Evolutionary conservation across 2,329 filamentous ascomycete species (phyloP).

Genomic region (Dactylellina haptotyla): DNA sequence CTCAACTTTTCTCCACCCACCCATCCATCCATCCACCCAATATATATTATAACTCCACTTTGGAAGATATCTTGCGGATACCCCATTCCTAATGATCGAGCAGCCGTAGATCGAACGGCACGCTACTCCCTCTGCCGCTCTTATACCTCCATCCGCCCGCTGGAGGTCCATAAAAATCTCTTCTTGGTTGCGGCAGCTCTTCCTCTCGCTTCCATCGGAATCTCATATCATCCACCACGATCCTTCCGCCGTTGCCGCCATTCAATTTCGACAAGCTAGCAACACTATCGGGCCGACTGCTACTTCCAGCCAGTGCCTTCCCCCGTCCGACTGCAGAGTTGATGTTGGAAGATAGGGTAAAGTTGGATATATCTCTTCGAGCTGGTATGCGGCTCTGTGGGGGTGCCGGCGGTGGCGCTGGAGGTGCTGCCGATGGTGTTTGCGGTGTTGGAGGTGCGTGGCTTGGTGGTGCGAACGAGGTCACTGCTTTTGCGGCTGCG

Average conservation of each 20-base stretch:
- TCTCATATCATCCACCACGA: constrained; percentile 77
- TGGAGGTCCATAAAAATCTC: constrained; percentile 72
- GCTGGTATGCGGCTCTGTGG: constrained; percentile 60
- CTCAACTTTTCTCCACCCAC: constrained; percentile 2
- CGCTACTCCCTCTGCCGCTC: constrained; percentile 90
- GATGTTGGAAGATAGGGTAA: constrained; percentile 55
- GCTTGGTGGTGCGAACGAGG: constrained; percentile 58
- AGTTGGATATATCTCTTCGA: constrained; percentile 60
- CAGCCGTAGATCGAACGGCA: constrained; percentile 82
- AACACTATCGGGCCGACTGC: constrained; percentile 42
- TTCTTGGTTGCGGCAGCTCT: constrained; percentile 83
- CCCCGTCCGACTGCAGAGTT: constrained; percentile 52
- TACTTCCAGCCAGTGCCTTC: constrained; percentile 30
- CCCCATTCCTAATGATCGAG: constrained; percentile 60
- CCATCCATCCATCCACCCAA: background rate
- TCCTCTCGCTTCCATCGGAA: constrained; percentile 89
- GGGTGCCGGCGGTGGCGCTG: constrained; percentile 61
- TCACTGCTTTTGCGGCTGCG: constrained; percentile 61
- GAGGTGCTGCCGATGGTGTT: constrained; percentile 55
- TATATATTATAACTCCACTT: background rate
- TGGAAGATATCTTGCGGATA: background rate
- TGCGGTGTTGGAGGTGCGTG: constrained; percentile 51
- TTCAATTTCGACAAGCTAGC: constrained; percentile 38
- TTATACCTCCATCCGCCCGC: constrained; percentile 78
- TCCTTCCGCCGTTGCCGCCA: constrained; percentile 60